A percentile compares a stretch with the other conserved stretches of the same genome.
These are phyloP conservation scores for Claviceps purpurea DNA, from an alignment of 2,329 filamentous ascomycete species.

Conservation along the genomic window DNA sequence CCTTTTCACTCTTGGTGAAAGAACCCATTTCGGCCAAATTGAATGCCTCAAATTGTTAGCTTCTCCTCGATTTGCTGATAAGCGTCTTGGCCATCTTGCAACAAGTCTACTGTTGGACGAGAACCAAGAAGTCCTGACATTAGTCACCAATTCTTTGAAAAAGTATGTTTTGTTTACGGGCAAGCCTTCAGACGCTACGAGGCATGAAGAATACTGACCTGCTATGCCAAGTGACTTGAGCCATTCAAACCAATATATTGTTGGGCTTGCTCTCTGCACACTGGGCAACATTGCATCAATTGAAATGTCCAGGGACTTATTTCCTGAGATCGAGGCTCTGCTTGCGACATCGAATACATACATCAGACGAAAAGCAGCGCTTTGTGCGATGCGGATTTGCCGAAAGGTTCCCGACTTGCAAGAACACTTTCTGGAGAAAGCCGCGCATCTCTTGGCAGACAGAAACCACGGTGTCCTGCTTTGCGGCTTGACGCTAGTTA, in stretches of 20 bases:
- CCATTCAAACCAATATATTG: constrained; percentile 96
- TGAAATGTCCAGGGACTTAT: constrained; percentile 96
- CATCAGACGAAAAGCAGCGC: constrained; percentile 86
- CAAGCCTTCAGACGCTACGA: background rate
- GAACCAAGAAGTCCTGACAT: constrained; percentile 93
- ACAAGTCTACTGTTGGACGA: constrained; percentile 94
- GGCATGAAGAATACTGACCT: constrained; percentile 8
- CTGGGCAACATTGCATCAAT: constrained; percentile 95
- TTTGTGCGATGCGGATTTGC: constrained; percentile 99
- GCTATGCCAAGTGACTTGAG: constrained; percentile 60
- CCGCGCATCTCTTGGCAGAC: constrained; percentile 74
- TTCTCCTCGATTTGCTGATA: constrained; percentile 94
- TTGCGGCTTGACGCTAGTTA: constrained; percentile 82
- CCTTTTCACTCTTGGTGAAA: constrained; percentile 91
- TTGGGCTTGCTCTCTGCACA: constrained; percentile 89
- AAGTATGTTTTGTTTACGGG: constrained; percentile 48
- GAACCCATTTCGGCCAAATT: constrained; percentile 98
- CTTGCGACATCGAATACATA: constrained; percentile 95
- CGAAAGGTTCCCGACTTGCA: constrained; percentile 94
- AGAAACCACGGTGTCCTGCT: constrained; percentile 91
- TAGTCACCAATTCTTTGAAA: constrained; percentile 95
- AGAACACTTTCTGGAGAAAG: constrained; percentile 94
- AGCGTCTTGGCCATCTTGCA: constrained; percentile 85
- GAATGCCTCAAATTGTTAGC: constrained; percentile 96
- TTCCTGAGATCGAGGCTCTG: constrained; percentile 86